A percentile compares a stretch with the other conserved stretches of the same genome.
phyloP scores from a whole-genome alignment of 768 basidiomycete genomes.

The Trametes punicea region DNA sequence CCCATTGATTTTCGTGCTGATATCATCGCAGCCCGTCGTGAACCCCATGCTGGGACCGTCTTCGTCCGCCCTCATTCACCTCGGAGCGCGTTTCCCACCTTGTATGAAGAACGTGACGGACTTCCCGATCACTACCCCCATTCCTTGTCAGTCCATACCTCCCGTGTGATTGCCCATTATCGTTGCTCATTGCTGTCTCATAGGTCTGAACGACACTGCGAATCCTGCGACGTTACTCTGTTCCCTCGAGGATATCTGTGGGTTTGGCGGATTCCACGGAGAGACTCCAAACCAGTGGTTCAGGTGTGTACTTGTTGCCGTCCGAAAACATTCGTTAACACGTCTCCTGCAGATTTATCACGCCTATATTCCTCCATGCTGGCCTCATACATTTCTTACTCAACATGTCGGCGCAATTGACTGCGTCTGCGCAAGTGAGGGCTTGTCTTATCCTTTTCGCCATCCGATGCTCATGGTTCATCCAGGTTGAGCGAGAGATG shows the following conservation, averaged over 20 bases:
- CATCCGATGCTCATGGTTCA: neutral
- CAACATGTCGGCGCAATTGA: conserved; percentile 87
- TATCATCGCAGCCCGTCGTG: conserved; percentile 55
- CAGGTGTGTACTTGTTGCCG: conserved; percentile 33
- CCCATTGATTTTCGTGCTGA: neutral
- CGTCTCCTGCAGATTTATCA: conserved; percentile 51
- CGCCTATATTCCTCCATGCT: conserved; percentile 89
- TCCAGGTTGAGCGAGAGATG: conserved; percentile 86
- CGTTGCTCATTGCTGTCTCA: conserved; percentile 10
- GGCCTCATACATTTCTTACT: conserved; percentile 90
- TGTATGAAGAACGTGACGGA: conserved; percentile 77
- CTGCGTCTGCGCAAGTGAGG: conserved; percentile 70
- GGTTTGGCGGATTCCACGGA: conserved; percentile 70
- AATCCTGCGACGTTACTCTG: conserved; percentile 73
- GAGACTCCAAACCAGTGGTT: conserved; percentile 53
- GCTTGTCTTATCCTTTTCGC: conserved; percentile 11
- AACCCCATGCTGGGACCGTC: conserved; percentile 94
- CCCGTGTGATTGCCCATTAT: conserved; percentile 15
- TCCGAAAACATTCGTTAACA: neutral
- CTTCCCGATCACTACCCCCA: conserved; percentile 49
- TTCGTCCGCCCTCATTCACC: conserved; percentile 73
- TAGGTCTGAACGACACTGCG: conserved; percentile 80
- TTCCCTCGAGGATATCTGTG: conserved; percentile 79
- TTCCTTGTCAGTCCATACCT: conserved; percentile 51
- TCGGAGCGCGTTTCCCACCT: conserved; percentile 90